Base-by-base conservation (phyloP, 2,329 filamentous ascomycete genomes). In the Cadophora luteo-olivacea region DNA sequence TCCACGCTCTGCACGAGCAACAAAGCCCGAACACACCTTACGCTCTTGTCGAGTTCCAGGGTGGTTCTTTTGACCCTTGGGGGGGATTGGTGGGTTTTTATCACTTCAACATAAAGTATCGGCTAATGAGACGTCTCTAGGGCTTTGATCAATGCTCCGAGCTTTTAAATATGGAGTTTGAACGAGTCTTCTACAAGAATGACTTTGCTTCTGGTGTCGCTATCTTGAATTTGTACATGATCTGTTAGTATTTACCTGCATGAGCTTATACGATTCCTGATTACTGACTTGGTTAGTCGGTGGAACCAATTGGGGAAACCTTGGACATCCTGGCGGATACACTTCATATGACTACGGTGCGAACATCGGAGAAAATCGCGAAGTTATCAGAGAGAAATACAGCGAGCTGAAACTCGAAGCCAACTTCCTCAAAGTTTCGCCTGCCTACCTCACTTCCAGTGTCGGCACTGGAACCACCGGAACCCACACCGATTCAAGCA, bases 241-340 rank as follows among this genome's bases (percentile, higher is more conserved):
- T 89, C 76, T 72, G 78, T 71, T 36, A 29, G 54, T 58, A 22
- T 36, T 22, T 19, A 11, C 25, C 22, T 3, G 7, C 7, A 29
- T 33, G 14, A 45, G 25, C 19, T 19, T 6, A 16, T 45, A 14
- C 9, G 3, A 11, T 22, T 4, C n/a, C 14, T 41, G 19, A 87
- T 86, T 89, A 86, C 0, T 73, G n/a, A 74, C 60, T 54, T 61
- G 29, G 38, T 92, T 24, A 76, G 75, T 85, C 72, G 92, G 92
- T 16, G 92, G 92, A 6, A 94, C 92, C 0, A 96, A 95, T 76
- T 95, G 92, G 92, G 92, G 92, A 0, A 94, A 93, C 70, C 79
- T 93, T 4, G 91, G 92, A 0, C 87, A 93, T 54, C 85, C 89
- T 11, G 89, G 88, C 12, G 88, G 85, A 2, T 89, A 89, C 69